Evolutionary conservation across 192 early-diverging fungal species (phyloP).

Genomic region (Linnemannia zychae): DNA sequence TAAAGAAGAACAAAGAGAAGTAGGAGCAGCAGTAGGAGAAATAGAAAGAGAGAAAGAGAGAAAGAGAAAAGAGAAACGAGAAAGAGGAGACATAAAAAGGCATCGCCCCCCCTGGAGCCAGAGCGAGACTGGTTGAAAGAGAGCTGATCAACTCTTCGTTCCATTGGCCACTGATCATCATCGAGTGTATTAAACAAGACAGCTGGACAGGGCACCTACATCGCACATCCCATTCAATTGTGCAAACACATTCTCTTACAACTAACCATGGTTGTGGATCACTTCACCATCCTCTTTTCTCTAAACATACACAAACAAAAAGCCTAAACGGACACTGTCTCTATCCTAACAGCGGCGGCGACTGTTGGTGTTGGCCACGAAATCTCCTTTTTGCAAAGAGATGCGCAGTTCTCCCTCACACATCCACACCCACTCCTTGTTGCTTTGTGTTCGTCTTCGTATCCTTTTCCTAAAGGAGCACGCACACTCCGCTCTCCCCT

Average conservation of each 20-base stretch:
- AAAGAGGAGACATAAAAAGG: background rate
- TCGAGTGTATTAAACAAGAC: too few relatives aligned
- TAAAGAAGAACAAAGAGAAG: background rate
- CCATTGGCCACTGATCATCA: background rate
- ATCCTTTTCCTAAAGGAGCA: background rate
- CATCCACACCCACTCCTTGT: background rate
- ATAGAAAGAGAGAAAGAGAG: background rate
- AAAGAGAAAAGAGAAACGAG: background rate
- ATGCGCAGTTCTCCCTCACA: background rate
- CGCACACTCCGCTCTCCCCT: background rate
- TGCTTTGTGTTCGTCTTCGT: background rate
- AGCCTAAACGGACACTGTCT: background rate
- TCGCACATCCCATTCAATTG: too few relatives aligned
- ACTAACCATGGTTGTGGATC: too few relatives aligned
- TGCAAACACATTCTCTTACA: too few relatives aligned
- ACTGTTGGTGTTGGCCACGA: background rate
- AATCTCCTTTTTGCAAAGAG: background rate
- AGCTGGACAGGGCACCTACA: too few relatives aligned
- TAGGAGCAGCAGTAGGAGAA: background rate
- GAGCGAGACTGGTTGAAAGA: background rate
- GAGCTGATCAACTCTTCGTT: background rate
- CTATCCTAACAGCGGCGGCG: background rate
- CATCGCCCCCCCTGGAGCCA: background rate
- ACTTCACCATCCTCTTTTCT: too few relatives aligned
- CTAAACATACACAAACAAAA: background rate